These are phyloP conservation scores for Lactuca saligna DNA, from an alignment of 129 eudicot genomes.

Conservation along the genomic window DNA sequence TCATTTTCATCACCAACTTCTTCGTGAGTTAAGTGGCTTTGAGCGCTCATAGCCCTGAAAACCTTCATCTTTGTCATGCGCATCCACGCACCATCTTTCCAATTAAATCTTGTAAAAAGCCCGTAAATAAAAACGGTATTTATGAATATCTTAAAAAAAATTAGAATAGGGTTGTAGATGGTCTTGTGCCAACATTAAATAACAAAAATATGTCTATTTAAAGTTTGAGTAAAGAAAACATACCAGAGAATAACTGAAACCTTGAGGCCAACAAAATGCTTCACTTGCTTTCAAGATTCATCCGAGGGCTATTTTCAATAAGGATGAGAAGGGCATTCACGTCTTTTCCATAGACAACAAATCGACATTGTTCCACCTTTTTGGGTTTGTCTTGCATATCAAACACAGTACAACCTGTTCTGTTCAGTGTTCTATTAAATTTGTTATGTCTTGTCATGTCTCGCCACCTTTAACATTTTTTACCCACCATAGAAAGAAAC, in stretches of 20 bases:
- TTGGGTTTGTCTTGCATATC: not conserved
- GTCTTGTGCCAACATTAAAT: not conserved
- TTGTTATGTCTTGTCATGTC: not conserved
- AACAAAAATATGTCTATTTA: not conserved
- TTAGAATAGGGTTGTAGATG: no score
- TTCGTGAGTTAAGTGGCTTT: no score
- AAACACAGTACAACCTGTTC: not conserved
- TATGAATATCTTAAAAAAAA: no score
- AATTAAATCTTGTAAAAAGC: no score
- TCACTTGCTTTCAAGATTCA: not conserved
- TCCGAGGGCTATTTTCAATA: not conserved
- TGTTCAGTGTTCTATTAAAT: not conserved
- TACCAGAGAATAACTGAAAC: not conserved
- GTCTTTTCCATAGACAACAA: not conserved
- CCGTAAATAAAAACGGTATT: no score
- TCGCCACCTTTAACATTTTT: not conserved
- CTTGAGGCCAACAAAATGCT: not conserved
- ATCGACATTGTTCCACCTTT: not conserved
- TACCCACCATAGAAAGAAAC: slow-evolving; percentile 30
- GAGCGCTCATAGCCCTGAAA: no score
- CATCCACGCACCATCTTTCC: no score
- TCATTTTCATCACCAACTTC: no score
- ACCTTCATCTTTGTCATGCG: no score
- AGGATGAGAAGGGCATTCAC: not conserved
- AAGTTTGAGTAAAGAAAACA: not conserved